Evolutionary conservation across 1,284 basidiomycete genomes (phyloP), one percentile per base, ranked within the genome.

Genomic region (Ceratorhiza oryzae-sativae): DNA sequence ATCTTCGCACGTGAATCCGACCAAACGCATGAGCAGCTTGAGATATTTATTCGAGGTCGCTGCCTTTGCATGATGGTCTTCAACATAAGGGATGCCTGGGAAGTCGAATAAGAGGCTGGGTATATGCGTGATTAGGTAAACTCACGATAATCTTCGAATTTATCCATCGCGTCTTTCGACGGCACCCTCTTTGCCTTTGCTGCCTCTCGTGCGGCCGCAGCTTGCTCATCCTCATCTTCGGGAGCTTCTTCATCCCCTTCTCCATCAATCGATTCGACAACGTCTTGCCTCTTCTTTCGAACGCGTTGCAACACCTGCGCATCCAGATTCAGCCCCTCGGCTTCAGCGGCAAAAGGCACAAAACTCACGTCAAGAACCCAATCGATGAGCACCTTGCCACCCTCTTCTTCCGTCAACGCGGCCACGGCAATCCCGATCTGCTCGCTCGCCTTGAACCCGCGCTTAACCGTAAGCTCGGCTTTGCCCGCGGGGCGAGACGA

Each of bases 391-490:
- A 82, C 80, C 76, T 91, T 84, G 6, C 84, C 88, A 18, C 85
- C 85, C 18, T 55, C 49, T 58, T 94, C 90, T 58, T 94, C 90
- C 3, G 90, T 81, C 18, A 98, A 84, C 59, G 87, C 85, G 48
- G 88, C 88, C 74, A 97, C 86, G 4, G 89, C 89, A 75, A 97
- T 93, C 6, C 92, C 95, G 68, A 98, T 84, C 80, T 97, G 89
- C 78, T 97, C 90, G 76, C 89, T 94, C 88, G 90, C 92, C n/a
- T 90, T 88, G 79, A 91, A 91, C 12, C 93, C 94, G 76, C 93
- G 92, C 83, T 93, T 92, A 74, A 97, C 89, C 75, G 88, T 84
- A 42, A 97, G 86, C 71, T 97, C 94, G 20, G 79, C 86, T 18
- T 41, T 65, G 34, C 65, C 65, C 3, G 46, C 53, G 32, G 53